Evolutionary conservation across 192 early-diverging fungal species (phyloP), one percentile per base, ranked within the genome.

Genomic region (Linnemannia elongata): DNA sequence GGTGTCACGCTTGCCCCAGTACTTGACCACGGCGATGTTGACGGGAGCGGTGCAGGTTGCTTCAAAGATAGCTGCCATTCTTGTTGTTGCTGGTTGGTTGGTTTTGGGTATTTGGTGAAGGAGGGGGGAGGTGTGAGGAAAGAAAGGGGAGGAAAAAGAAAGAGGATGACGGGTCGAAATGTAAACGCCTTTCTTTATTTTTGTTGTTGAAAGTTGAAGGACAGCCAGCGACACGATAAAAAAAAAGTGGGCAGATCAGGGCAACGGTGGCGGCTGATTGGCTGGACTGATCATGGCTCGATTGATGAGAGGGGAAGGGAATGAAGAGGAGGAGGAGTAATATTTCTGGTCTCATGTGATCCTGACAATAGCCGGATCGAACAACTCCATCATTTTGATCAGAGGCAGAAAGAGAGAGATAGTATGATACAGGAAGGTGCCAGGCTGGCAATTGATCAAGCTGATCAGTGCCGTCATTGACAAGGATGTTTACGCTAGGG

Each of bases 1-100:
- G 49, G 94, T 93, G 84, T 98, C 95, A 68, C 98, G 94, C 93
- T 99, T 99, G 77, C 98, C 99, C 98, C 98, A 99, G 90, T 99
- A 99, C 93, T 99, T 99, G 91, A 99, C 95, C 54, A 92, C 98
- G 52, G 99, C 99, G 89, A 99, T 99, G 91, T 99, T 99, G 82
- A 99, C 98, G 71, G 99, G 99, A 8, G 97, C 96, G 22, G 97
- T 96, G 86, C 96, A 96, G 52, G 99, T 99, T n/a, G 82, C 85
- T 81, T 90, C 89, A 57, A 84, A 85, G 73, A 81, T 52, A 52
- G 49, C 70, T 68, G 72, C 49, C 88, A 89, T 89, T 22, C 9
- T 80, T 30, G 47, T 60, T 35, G 72, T 33, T 36, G n/a, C 7
- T 42, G 52, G 63, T 20, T 57, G 39, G 69, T 5, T 41, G 69